Evolutionary conservation across 2,329 filamentous ascomycete species (phyloP).

Genomic region (Parascedosporium putredinis): DNA sequence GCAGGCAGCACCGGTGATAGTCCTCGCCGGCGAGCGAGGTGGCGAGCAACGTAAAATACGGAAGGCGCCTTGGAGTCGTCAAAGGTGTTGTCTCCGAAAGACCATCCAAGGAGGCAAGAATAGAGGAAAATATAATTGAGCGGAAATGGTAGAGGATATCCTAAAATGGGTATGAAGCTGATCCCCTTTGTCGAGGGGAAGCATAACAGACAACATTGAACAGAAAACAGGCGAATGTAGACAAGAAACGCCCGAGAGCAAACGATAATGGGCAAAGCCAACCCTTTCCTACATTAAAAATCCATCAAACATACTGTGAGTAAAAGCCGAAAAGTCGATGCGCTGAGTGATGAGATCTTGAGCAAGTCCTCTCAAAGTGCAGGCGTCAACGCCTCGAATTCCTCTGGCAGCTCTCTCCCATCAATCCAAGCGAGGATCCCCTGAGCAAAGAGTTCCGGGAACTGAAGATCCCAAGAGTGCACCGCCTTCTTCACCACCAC

Average conservation of each 20-base stretch:
- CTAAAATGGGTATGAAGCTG: too few species aligned
- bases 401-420: slow-evolving; percentile 16
- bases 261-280: too few species aligned
- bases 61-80: too few species aligned
- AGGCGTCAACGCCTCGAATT: slow-evolving; percentile 12
- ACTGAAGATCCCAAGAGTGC: slow-evolving; percentile 30
- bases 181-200: too few species aligned
- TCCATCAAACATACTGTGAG: too few species aligned
- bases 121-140: background rate
- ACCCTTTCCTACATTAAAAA: too few species aligned
- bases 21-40: too few species aligned
- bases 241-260: background rate
- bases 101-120: too few species aligned
- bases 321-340: background rate
- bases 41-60: too few species aligned
- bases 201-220: too few species aligned
- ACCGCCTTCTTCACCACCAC: slow-evolving; percentile 24
- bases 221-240: background rate
- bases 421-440: slow-evolving; percentile 26
- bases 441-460: slow-evolving; percentile 26
- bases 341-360: background rate
- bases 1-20: too few species aligned
- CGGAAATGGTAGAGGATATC: background rate
- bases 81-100: too few species aligned
- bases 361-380: background rate